Evolutionary conservation across 148 eudicot species (phyloP).

Genomic region (Suaeda aralocaspica): DNA sequence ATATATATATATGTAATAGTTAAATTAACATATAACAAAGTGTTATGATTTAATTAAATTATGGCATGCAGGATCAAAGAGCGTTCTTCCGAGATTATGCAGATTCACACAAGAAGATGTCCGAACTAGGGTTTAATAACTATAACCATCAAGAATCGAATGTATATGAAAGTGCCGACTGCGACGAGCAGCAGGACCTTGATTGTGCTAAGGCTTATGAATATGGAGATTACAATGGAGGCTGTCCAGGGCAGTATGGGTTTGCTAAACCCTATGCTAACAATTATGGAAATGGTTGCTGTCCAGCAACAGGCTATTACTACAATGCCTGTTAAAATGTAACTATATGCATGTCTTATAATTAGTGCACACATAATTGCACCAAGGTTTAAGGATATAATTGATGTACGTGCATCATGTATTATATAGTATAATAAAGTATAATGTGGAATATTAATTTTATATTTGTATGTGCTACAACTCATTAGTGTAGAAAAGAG

Average conservation of each 20-base stretch:
- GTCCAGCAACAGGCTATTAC: slow-evolving; percentile 2
- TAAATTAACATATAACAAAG: too few relatives aligned
- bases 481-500: too few relatives aligned
- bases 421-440: too few relatives aligned
- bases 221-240: background rate
- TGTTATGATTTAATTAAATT: background rate
- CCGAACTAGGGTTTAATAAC: slow-evolving; percentile 60
- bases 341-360: background rate
- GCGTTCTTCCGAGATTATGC: slow-evolving; percentile 83
- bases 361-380: too few relatives aligned
- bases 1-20: too few relatives aligned
- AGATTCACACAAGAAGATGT: slow-evolving; percentile 78
- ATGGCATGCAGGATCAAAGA: slow-evolving; percentile 76
- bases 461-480: background rate
- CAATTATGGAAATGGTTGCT: background rate
- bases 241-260: background rate
- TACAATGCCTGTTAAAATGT: background rate
- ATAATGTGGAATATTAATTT: background rate
- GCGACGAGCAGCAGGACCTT: background rate
- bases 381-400: background rate
- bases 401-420: background rate
- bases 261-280: slow-evolving; percentile 3
- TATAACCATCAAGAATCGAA: slow-evolving; percentile 12
- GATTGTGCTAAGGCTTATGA: background rate
- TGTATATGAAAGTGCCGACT: slow-evolving; percentile 2